Evolutionary conservation across 192 early-diverging fungal genomes (phyloP).

Genomic region (Piromyces sp.): DNA sequence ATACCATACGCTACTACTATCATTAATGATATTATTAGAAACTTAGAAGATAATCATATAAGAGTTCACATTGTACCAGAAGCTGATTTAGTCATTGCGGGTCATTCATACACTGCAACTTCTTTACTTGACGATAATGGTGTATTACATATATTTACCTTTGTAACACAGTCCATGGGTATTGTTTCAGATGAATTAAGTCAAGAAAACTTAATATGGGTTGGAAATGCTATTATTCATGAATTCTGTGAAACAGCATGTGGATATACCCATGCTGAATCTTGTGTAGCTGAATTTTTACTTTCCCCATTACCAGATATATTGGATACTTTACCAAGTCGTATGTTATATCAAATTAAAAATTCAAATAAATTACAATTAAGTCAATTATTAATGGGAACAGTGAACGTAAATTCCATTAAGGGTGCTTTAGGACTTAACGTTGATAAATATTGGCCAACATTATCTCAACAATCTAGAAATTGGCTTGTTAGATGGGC

Average conservation of each 20-base stretch:
- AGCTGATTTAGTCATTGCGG: not conserved
- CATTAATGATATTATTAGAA: not conserved
- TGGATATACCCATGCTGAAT: conserved; percentile 8
- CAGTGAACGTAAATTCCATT: not conserved
- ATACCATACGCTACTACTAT: not conserved
- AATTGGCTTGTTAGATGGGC: not conserved
- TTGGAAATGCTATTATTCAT: conserved; percentile 4
- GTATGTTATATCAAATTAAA: not conserved
- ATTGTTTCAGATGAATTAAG: not conserved
- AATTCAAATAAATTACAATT: not conserved
- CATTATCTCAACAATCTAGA: not conserved
- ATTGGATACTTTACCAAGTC: not conserved
- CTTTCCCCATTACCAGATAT: not conserved
- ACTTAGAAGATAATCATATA: not conserved
- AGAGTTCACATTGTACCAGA: not conserved
- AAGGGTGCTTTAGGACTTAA: not conserved
- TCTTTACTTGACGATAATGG: not conserved
- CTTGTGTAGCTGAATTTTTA: conserved; percentile 11
- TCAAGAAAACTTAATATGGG: not conserved
- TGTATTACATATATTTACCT: not conserved
- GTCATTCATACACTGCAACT: not conserved
- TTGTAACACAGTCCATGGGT: not conserved
- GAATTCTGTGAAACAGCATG: conserved; percentile 5
- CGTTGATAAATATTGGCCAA: not conserved
- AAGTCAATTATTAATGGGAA: not conserved